These are phyloP conservation scores for Barbarea vulgaris DNA, from an alignment of 345 rosid genomes.

Conservation along the genomic window DNA sequence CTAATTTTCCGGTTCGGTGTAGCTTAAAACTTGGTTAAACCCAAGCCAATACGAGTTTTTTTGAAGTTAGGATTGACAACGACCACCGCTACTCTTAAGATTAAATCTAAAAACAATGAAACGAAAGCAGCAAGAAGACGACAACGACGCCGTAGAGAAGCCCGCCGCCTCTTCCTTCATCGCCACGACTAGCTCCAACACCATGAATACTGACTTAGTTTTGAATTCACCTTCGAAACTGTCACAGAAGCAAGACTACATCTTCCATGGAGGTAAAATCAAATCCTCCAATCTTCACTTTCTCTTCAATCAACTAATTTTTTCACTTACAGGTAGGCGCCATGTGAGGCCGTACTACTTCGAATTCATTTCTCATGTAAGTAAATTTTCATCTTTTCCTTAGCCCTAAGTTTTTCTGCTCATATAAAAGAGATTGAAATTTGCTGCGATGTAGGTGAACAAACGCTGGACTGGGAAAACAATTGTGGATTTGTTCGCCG, in stretches of 20 bases:
- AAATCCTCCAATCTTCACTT: not conserved
- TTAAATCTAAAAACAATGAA: constrained; percentile 17
- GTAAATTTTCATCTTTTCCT: constrained; percentile 27
- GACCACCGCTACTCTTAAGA: not conserved
- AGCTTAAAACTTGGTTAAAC: not conserved
- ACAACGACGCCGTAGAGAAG: constrained; percentile 23
- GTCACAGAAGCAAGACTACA: constrained; percentile 62
- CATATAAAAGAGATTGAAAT: not conserved
- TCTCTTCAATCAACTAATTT: constrained; percentile 1
- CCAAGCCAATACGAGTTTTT: not conserved
- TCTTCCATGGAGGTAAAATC: constrained; percentile 62
- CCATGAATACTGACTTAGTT: constrained; percentile 45
- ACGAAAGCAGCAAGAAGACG: constrained; percentile 36
- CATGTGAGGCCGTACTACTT: constrained; percentile 83
- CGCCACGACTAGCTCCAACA: constrained; percentile 11
- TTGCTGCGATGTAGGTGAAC: constrained; percentile 58
- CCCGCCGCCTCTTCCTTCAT: not conserved
- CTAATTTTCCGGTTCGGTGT: not conserved
- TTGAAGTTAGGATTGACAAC: not conserved
- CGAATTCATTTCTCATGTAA: constrained; percentile 87
- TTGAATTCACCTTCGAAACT: constrained; percentile 74
- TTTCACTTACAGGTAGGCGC: constrained; percentile 87
- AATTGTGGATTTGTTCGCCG: constrained; percentile 81
- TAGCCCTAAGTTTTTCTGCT: not conserved
- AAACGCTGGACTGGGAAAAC: constrained; percentile 93